A percentile compares a stretch with the other conserved stretches of the same genome.
phyloP scores from a whole-genome alignment of 208 protist genomes.

The Crithidia acanthocephali region DNA sequence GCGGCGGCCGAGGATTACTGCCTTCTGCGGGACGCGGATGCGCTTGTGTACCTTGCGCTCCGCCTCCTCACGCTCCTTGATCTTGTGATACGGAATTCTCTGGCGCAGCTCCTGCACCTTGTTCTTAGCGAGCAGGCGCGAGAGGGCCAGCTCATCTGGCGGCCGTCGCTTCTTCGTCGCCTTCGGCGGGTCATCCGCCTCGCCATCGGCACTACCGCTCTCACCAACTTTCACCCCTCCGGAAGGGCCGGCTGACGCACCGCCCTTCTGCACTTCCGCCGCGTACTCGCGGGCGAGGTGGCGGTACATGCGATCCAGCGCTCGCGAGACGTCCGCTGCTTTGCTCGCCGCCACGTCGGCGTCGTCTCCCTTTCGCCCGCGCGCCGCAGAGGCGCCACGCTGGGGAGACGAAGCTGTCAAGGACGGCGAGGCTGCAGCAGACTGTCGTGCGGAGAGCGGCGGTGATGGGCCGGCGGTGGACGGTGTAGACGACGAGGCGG shows the following conservation, averaged over 20 bases:
- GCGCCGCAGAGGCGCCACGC: neutral
- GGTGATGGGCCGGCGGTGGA: neutral
- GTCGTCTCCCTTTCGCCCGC: no score
- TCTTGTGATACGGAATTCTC: conserved; percentile 56
- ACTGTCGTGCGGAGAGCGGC: neutral
- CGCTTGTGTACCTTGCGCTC: conserved; percentile 22
- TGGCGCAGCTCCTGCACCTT: conserved; percentile 43
- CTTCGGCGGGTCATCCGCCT: neutral
- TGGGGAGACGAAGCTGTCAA: no score
- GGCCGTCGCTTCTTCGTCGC: conserved; percentile 25
- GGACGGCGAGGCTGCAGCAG: neutral
- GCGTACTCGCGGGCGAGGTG: conserved; percentile 32
- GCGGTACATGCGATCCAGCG: conserved; percentile 30
- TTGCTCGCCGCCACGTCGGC: neutral
- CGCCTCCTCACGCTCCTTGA: conserved; percentile 40
- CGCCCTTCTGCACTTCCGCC: neutral
- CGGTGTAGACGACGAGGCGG: neutral
- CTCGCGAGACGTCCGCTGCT: conserved; percentile 15
- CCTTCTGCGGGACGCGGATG: conserved; percentile 34
- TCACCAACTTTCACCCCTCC: no score
- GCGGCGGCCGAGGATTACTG: conserved; percentile 55
- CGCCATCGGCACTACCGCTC: neutral
- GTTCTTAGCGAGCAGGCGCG: conserved; percentile 43
- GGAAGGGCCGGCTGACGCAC: neutral
- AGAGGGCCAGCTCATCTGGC: conserved; percentile 30